Base-by-base conservation (phyloP, 768 basidiomycete genomes). In the Suillus luteus region DNA sequence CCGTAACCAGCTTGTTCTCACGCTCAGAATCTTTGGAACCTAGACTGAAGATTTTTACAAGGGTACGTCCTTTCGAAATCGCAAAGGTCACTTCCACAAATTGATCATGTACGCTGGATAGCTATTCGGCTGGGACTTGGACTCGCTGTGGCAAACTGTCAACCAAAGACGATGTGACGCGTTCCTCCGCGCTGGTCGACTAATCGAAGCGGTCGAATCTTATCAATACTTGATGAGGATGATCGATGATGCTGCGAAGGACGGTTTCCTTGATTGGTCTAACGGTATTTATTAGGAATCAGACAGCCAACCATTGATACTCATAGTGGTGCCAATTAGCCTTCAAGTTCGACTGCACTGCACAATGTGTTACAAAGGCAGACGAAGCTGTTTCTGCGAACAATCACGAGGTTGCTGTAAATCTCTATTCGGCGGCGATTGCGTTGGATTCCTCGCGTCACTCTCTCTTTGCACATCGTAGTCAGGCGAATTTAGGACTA, bases 71-170 rank as follows among this genome's bases (percentile, higher is more conserved):
- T 27, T 27, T 15, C 24, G 24, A 49, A 49, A 7, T 12, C 3
- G 9, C 7, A 49, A 14, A 49, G 12, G 48, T 49, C 24, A 49
- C 48, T 49, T 49, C 14, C 14, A 49, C 14, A 7, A 15, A 49
- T 27, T 49, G 24, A 49, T 49, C 3, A 27, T 27, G 48, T 49
- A 22, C 24, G 6, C 24, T 48, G 46, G 24, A 24, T 27, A 49
- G 48, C 48, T 49, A 24, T 49, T 49, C 24, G 48, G 48, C 48
- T 49, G 48, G 48, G 48, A 49, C 24, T 49, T 49, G 14, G 48
- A 49, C 8, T 49, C 48, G 7, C 24, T 49, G 14, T 49, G 48
- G 48, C 22, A 15, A 14, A 49, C 48, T 27, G 24, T 27, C 24
- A 49, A 49, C 7, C 14, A 27, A 49, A 49, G 24, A 8, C 48